phyloP scores from a whole-genome alignment of 805 yeast genomes.

The Nakazawaea laoshanensis region DNA sequence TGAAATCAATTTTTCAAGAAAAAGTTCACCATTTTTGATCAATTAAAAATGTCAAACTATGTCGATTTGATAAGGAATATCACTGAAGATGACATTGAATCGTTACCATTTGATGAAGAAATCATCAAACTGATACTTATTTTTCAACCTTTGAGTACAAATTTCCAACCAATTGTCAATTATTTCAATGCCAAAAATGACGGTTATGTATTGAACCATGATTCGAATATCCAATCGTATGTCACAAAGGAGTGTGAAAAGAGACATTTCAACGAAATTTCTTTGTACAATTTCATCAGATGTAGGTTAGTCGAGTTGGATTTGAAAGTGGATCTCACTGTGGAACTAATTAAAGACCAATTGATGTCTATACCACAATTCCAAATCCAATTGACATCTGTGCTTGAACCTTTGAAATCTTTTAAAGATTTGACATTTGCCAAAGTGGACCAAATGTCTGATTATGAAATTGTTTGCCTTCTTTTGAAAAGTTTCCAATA shows the following conservation, averaged over 20 bases:
- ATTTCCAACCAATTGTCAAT: background rate
- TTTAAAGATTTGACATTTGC: background rate
- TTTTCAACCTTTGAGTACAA: slow-evolving; percentile 1
- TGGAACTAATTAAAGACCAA: background rate
- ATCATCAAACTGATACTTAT: slow-evolving; percentile 3
- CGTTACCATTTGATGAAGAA: background rate
- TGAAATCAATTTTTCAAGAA: no score
- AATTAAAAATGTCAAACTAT: no score
- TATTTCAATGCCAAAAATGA: no score
- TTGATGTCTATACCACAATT: slow-evolving; percentile 1
- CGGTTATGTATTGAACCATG: background rate
- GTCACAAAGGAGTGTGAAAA: slow-evolving; percentile 1
- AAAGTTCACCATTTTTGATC: no score
- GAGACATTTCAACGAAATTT: background rate
- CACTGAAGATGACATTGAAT: background rate
- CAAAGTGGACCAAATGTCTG: background rate
- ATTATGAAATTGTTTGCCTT: background rate
- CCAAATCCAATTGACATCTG: background rate
- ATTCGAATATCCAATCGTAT: background rate
- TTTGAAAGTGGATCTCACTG: no score
- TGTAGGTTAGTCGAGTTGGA: background rate
- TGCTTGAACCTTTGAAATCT: slow-evolving; percentile 4
- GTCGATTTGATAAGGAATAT: slow-evolving; percentile 1
- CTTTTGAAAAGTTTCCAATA: background rate
- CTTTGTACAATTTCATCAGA: slow-evolving; percentile 1